Evolutionary conservation across 2,329 filamentous ascomycete species (phyloP), one percentile per base, ranked within the genome.

Genomic region (Claviceps africana): DNA sequence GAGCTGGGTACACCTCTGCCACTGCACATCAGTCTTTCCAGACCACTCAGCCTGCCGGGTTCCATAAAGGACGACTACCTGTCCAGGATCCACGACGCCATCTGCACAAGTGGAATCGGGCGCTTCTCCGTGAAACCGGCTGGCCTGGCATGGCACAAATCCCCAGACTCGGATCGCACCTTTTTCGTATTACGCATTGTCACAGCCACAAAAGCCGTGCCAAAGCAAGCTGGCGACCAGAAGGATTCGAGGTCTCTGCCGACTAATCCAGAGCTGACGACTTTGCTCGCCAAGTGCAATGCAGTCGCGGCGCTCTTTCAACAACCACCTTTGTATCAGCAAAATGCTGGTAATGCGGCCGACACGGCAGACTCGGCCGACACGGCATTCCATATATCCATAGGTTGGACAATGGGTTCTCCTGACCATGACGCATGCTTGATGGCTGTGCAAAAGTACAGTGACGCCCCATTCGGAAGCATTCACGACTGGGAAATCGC

Each of bases 1-100:
- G 86, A 93, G 54, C 77, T 96, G 0, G 86, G 82, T 53, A 81
- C 82, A 6, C 82, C 85, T 5, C 72, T 88, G 48, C 91, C 91
- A 3, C 75, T 98, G 47, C 93, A 98, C 67, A 82, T 98, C 61
- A 95, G 89, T 59, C 76, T 98, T 7, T 97, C 93, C 8, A 78
- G 88, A 6, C 85, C 93, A 0, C 71, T 97, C 49, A 77, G 82
- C 13, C 78, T 98, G 33, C 72, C 73, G 47, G 89, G 86, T 0
- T 74, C 82, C n/a, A 75, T 84, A 56, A 88, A 87, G 58, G 79
- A 84, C 30, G 59, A 57, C 0, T 96, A 95, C 62, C 70, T 85
- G 5, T 67, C 76, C 4, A 66, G 67, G 0, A 64, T 95, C 5
- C 64, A 69, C 37, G 62, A 65, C 1, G 60, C 67, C 9, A 58